Evolutionary conservation across 352 stramenopile genomes (phyloP).

Genomic region (Ochromonadaceae sp.): DNA sequence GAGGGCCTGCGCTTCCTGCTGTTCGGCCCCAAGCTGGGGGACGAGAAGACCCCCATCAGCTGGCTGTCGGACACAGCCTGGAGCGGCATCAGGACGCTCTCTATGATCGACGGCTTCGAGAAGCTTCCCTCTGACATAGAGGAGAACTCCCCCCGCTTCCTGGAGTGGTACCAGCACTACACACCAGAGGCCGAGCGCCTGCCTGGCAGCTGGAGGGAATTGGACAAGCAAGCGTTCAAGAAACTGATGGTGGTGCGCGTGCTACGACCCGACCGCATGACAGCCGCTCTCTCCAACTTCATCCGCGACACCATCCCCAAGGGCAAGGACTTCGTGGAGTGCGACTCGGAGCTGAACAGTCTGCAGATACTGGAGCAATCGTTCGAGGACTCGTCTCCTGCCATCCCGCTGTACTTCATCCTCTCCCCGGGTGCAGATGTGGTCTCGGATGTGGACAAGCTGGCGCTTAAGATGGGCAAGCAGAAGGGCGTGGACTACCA

Average conservation of each 20-base stretch:
- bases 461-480: constrained; percentile 59
- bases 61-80: constrained; percentile 63
- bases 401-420: constrained; percentile 80
- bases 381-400: constrained; percentile 61
- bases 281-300: constrained; percentile 66
- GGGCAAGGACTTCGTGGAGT: constrained; percentile 56
- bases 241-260: constrained; percentile 61
- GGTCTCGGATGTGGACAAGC: constrained; percentile 71
- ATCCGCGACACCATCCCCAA: constrained; percentile 53
- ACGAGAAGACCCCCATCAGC: constrained; percentile 43
- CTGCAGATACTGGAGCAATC: constrained; percentile 43
- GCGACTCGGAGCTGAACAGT: constrained; percentile 43
- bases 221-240: constrained; percentile 70
- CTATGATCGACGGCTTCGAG: constrained; percentile 57
- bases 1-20: constrained; percentile 58
- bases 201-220: constrained; percentile 67
- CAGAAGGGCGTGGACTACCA: constrained; percentile 42
- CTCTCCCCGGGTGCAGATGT: constrained; percentile 75
- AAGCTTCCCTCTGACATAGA: constrained; percentile 61
- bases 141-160: constrained; percentile 66
- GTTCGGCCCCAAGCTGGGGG: constrained; percentile 45
- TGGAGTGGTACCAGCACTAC: constrained; percentile 70
- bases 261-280: constrained; percentile 73
- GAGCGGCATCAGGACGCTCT: constrained; percentile 53
- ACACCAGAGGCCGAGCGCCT: constrained; percentile 67